Conservation (phyloP, 1,284 basidiomycete species). For the Ustilago sp. region DNA sequence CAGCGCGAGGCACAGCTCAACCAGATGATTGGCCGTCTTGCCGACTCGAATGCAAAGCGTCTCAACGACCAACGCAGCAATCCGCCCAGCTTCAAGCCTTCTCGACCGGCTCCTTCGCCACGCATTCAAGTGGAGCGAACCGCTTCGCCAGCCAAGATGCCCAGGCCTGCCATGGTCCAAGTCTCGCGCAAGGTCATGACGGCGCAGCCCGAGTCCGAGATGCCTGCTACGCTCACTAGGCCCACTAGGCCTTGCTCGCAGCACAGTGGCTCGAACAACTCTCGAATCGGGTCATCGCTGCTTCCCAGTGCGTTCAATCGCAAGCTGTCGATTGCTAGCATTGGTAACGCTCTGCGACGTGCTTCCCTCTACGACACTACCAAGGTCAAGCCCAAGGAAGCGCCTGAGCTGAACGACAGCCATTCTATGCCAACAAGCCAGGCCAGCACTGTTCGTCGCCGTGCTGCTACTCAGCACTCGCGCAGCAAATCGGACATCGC, state of each 20-base stretch:
- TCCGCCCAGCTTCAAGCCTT: constrained; percentile 28
- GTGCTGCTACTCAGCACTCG: constrained; percentile 23
- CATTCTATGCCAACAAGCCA: not conserved
- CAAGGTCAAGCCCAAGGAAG: constrained; percentile 31
- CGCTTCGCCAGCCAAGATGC: constrained; percentile 2
- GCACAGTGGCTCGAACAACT: constrained; percentile 14
- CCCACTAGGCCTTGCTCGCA: constrained; percentile 23
- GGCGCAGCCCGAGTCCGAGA: constrained; percentile 3
- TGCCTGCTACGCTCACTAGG: constrained; percentile 28
- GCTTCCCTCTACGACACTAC: constrained; percentile 39
- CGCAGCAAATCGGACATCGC: constrained; percentile 45
- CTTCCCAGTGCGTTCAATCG: constrained; percentile 22
- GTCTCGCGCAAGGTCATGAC: not conserved
- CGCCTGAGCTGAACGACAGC: not conserved
- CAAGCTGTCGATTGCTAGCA: constrained; percentile 45
- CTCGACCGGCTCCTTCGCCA: constrained; percentile 26
- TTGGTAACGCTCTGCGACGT: constrained; percentile 38
- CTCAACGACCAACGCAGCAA: constrained; percentile 51
- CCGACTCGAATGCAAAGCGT: constrained; percentile 32
- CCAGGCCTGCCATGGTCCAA: constrained; percentile 2
- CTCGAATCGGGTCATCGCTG: constrained; percentile 27
- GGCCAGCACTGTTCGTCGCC: constrained; percentile 6
- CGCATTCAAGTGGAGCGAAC: not conserved
- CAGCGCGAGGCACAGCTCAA: constrained; percentile 39
- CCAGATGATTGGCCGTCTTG: constrained; percentile 33